Evolutionary conservation across 116 monocot genomes (phyloP), one percentile per base, ranked within the genome.

Genomic region (Cymodocea nodosa): DNA sequence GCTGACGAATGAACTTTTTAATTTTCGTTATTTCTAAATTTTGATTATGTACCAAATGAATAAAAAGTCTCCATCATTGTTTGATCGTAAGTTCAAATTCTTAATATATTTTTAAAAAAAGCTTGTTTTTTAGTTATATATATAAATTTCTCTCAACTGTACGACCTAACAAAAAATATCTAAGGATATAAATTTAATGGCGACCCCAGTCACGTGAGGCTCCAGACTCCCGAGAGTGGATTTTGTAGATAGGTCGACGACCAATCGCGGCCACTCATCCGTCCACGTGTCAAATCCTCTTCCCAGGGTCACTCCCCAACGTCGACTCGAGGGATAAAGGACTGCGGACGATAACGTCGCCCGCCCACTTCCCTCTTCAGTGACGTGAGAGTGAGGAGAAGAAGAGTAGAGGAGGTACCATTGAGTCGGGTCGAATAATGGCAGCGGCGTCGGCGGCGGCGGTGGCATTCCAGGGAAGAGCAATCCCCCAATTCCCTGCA

Each of bases 401-500:
- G 20, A 19, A 58, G 24, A 19, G 49, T 15, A 17, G 16, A 6
- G 12, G 5, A 18, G 19, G 67, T 24, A 39, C 8, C 51, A 8
- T 65, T 30, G 30, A 51, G 4, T 51, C 20, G 64, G 54, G 68
- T 1, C n/a, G 23, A 63, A 50, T 7, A 39, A 48, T 44, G 39
- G 59, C 24, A 25, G 69, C 71, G 15, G 70, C 62, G 75, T 52
- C 74, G 80, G 74, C 77, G 56, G 25, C 68, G 36, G 34, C 76
- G 19, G 23, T 76, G 16, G 79, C 78, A 61, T 53, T 71, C 1
- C 64, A 76, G 8, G 73, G 51, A 13, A 78, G 71, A 51, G 67
- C 64, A 44, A 66, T 49, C 18, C 34, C n/a, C 35, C 72, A 70
- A 2, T 51, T 24, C 9, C 69, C 36, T 50, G 55, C 15, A 13